A percentile compares a stretch with the other conserved stretches of the same genome.
phyloP scores from a whole-genome alignment of 495 filamentous ascomycete genomes.

The Penicillium cosmopolitanum region DNA sequence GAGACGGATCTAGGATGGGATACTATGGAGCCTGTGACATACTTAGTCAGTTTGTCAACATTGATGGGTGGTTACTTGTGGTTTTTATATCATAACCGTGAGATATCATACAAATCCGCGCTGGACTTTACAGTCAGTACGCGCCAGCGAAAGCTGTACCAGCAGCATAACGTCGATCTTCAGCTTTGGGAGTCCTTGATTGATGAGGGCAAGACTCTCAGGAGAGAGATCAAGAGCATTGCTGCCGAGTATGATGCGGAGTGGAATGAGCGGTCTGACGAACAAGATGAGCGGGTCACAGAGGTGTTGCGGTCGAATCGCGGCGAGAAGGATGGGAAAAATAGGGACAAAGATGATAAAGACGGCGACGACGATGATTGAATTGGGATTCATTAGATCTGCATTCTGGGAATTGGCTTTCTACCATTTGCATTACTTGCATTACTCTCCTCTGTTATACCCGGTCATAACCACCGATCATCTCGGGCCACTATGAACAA shows the following conservation, averaged over 20 bases:
- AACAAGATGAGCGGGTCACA: slow-evolving; percentile 72
- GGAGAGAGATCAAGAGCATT: slow-evolving; percentile 79
- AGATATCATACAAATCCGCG: slow-evolving; percentile 82
- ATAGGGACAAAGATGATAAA: slow-evolving; percentile 42
- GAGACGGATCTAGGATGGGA: slow-evolving; percentile 84
- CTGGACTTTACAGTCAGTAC: slow-evolving; percentile 83
- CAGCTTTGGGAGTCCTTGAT: slow-evolving; percentile 76
- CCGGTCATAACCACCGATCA: not conserved
- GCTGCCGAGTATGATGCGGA: slow-evolving; percentile 92
- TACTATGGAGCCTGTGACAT: slow-evolving; percentile 89
- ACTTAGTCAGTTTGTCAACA: slow-evolving; percentile 78
- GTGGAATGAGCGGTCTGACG: slow-evolving; percentile 84
- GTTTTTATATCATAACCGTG: slow-evolving; percentile 92
- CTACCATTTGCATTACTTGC: slow-evolving; percentile 6
- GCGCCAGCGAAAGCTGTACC: slow-evolving; percentile 77
- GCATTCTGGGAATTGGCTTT: not conserved
- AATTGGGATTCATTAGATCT: not conserved
- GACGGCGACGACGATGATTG: slow-evolving; percentile 40
- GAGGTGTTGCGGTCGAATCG: slow-evolving; percentile 69
- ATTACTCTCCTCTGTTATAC: slow-evolving; percentile 2
- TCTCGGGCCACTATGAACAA: slow-evolving; percentile 5
- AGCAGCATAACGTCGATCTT: slow-evolving; percentile 72
- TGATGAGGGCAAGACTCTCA: slow-evolving; percentile 78
- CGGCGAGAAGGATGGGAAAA: slow-evolving; percentile 52
- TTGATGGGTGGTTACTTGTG: slow-evolving; percentile 90